These are phyloP conservation scores for Cutaneotrichosporon cutaneum DNA, from an alignment of 1,284 basidiomycete species.

Conservation along the genomic window DNA sequence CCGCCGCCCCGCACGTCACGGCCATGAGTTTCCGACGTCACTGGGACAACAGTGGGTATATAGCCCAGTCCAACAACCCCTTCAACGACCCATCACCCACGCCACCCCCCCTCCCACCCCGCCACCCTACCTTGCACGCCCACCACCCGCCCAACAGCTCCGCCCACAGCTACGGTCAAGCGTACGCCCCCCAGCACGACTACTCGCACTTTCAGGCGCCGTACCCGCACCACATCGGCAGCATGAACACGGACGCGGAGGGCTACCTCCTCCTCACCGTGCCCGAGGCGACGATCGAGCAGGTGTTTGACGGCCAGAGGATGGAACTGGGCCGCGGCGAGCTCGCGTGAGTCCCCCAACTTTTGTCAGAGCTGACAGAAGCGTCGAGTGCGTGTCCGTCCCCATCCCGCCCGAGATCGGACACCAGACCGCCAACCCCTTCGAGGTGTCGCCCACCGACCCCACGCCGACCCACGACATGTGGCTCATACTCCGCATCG, in stretches of 20 bases:
- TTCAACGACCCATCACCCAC: neutral
- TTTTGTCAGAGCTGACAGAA: slow-evolving; percentile 21
- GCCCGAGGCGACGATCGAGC: slow-evolving; percentile 15
- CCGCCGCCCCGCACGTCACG: neutral
- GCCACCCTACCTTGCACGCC: neutral
- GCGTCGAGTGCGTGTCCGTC: slow-evolving; percentile 50
- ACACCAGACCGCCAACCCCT: slow-evolving; percentile 51
- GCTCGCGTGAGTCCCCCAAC: slow-evolving; percentile 36
- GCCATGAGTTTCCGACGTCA: neutral
- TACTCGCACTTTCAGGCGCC: neutral
- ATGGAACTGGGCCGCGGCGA: slow-evolving; percentile 44
- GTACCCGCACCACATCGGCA: neutral
- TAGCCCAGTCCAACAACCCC: neutral
- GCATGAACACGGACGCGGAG: slow-evolving; percentile 6
- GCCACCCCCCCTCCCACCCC: neutral
- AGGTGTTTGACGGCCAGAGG: slow-evolving; percentile 42
- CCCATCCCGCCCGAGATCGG: slow-evolving; percentile 49
- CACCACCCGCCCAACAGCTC: neutral
- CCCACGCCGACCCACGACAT: slow-evolving; percentile 49
- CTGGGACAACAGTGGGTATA: neutral
- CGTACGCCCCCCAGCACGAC: neutral
- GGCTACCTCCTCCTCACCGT: slow-evolving; percentile 23
- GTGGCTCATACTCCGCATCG: slow-evolving; percentile 51
- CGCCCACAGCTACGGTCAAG: too few relatives aligned
- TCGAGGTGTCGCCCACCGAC: slow-evolving; percentile 43